Evolutionary conservation across 345 rosid species (phyloP), one percentile per base, ranked within the genome.

Genomic region (Aurinia saxatilis): DNA sequence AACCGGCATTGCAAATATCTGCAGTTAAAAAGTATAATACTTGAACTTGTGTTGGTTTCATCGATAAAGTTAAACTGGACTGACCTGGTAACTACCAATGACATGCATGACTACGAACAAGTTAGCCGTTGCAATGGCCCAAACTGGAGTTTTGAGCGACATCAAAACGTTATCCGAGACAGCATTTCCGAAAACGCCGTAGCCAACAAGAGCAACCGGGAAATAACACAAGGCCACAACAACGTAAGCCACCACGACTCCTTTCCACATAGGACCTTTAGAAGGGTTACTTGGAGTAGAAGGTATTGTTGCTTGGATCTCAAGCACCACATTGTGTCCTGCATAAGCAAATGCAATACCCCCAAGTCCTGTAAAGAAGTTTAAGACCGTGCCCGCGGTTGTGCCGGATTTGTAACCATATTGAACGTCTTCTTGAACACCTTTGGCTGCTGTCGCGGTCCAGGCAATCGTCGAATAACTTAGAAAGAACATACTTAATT

Each of bases 221-320:
- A 88, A 80, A 67, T 85, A 88, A 61, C 91, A 88, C 39, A 85
- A 60, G 3, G 82, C 87, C 36, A 85, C 84, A 0, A 83, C 71
- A 1, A 77, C 44, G 31, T 85, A 85, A 12, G 87, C 89, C 11
- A 81, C 36, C 8, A 78, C 3, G 0, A 70, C 84, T 2, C 90
- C 91, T 61, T 51, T 85, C 90, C 89, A 83, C 91, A 83, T 85
- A 14, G 91, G 85, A 50, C 73, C 77, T 68, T 81, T 88, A 1
- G 90, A 88, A 6, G 95, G 85, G 8, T 51, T 87, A 50, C 70
- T 84, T 0, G 85, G 84, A 1, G 85, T 76, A 8, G 95, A 87
- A 47, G 86, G 86, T 44, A 87, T 75, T 2, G 85, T 79, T 38
- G 95, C 91, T 58, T 84, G 91, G 38, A 87, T 84, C 79, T 84